Evolutionary conservation across 2,329 filamentous ascomycete species (phyloP), one percentile per base, ranked within the genome.

Genomic region (Trichophyton mentagrophytes): DNA sequence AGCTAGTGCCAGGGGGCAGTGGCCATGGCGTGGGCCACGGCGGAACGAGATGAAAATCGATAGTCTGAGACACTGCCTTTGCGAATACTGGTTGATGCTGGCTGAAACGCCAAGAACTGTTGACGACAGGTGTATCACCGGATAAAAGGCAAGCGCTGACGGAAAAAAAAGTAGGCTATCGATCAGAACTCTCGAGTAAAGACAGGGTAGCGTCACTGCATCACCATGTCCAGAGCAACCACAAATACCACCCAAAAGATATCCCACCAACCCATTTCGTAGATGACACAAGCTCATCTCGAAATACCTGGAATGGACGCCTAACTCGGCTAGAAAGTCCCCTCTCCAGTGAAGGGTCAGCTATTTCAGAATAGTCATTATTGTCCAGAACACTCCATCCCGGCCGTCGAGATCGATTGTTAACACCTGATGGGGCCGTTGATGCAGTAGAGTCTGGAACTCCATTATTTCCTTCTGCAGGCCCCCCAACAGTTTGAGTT

Each of bases 221-320:
- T 69, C 69, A 89, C 64, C 85, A 85, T 68, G 79, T 79, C 74
- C 81, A 83, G 61, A 85, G 78, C 66, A 92, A 73, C 74, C 84
- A 88, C 33, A 78, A 77, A 78, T 88, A 93, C 70, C 85, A 84
- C 13, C 76, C 65, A 51, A 85, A 71, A 20, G 82, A 83, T 71
- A 88, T 80, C 78, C 81, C 83, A 4, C 78, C 78, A 2, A 90
- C 84, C 56, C 81, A 77, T 74, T 82, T 84, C 17, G 85, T 67
- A 51, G 82, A 85, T 7, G 77, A 80, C 73, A 78, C 79, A 42
- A 90, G 73, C 70, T 92, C 87, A 27, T 78, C 76, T 36, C 76
- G 70, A 4, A 87, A 79, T 3, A 82, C 69, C 1, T 71, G 70
- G 2, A 80, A 62, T 15, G 61, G 4, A 44, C 62, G 3, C 44